Percentiles rank a stretch among this genome's conserved stretches.
These are phyloP conservation scores for Tolypocladium paradoxum DNA, from an alignment of 2,329 filamentous ascomycete species.

Conservation along the genomic window DNA sequence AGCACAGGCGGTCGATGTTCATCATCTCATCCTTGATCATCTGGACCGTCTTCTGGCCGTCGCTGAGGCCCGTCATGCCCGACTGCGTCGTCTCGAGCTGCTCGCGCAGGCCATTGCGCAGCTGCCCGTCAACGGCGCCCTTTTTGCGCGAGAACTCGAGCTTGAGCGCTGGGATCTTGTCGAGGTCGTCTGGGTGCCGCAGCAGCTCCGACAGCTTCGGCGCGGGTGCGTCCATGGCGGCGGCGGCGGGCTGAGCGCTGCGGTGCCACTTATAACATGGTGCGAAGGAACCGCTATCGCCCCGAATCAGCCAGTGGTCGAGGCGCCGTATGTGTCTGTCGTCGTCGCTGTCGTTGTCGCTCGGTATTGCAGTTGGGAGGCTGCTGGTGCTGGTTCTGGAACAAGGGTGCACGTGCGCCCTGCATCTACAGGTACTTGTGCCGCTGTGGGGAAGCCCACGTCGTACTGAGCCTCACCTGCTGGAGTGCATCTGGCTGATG, in stretches of 20 bases:
- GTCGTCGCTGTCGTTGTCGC: background rate
- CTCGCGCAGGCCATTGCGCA: constrained; percentile 77
- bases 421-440: background rate
- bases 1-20: constrained; percentile 95
- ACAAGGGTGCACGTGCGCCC: background rate
- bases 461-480: background rate
- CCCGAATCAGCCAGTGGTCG: background rate
- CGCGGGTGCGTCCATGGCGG: constrained; percentile 42
- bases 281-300: background rate
- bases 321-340: background rate
- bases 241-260: constrained; percentile 6
- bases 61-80: constrained; percentile 79
- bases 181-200: constrained; percentile 90
- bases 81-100: constrained; percentile 91
- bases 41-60: constrained; percentile 84
- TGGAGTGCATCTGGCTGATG: background rate
- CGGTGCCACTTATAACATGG: constrained; percentile 10
- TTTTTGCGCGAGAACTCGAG: constrained; percentile 93
- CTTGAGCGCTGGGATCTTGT: constrained; percentile 86
- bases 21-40: constrained; percentile 97
- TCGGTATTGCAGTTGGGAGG: background rate
- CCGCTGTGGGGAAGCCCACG: background rate
- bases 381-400: background rate
- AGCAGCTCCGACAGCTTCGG: constrained; percentile 87
- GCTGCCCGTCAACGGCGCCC: constrained; percentile 76